Evolutionary conservation across 192 early-diverging fungal genomes (phyloP), one percentile per base, ranked within the genome.

Genomic region (Diversispora eburnea): DNA sequence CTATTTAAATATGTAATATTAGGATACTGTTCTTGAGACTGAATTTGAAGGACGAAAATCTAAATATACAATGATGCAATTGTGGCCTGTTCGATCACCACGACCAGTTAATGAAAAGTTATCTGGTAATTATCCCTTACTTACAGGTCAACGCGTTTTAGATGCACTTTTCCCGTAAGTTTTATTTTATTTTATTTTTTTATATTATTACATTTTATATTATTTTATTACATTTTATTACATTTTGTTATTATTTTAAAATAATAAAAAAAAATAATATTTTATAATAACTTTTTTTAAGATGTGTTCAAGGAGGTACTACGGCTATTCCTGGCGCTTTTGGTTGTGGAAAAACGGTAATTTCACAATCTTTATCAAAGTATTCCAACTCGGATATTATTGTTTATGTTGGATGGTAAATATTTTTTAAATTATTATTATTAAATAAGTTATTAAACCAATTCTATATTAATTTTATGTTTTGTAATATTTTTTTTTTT

Each of bases 381-480:
- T 99, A 97, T 86, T 99, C 98, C 73, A 99, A 99, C 89, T 98
- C 97, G 54, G 97, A 99, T 80, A 88, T 99, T 64, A 98, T 99
- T 82, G 92, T 99, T 71, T 99, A 99, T 75, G 97, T 99, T 65
- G 98, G 98, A 43, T 92, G 86, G 80, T 81, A 90, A 85, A 77
- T 88, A 81, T 76, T 80, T 81, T 12, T 88, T 39, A 15, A 46
- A 22, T 20, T 62, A 33, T 42, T 52, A 59, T 61, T 17, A 59
- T 52, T 54, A 39, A 17, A 9, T 13, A 12, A 43, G 17, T 51
- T 51, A 47, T 49, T 54, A 51, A n/a, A 25, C 13, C 7, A 41
- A 54, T 13, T 54, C 25, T n/a, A 3, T 45, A 43, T 57, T 55
- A 20, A 5, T 43, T 19, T 3, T 25, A 41, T 47, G 25, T 20